A percentile compares a stretch with the other conserved stretches of the same genome.
Evolutionary conservation across 2,329 filamentous ascomycete species (phyloP).

Genomic region (Aspergillus novofumigatus): DNA sequence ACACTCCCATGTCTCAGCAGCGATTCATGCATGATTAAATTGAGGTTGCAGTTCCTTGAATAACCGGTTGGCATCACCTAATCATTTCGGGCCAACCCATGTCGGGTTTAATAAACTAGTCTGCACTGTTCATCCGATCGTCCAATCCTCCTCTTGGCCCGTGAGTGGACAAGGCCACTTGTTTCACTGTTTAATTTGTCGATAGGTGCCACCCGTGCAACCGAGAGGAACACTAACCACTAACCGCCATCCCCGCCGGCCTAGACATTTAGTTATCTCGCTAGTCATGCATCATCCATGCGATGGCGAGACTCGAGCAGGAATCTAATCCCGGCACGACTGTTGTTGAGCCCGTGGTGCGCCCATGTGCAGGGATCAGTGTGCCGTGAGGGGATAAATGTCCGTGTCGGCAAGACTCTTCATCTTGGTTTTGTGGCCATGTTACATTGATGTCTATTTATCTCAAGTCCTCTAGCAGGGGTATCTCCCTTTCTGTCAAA

Average conservation of each 20-base stretch:
- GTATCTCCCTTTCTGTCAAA: background rate
- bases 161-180: background rate
- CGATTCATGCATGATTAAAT: background rate
- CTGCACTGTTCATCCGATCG: background rate
- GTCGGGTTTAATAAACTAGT: background rate
- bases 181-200: background rate
- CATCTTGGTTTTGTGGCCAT: background rate
- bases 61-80: background rate
- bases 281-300: background rate
- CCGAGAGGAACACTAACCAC: too few relatives aligned
- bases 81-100: background rate
- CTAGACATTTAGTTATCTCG: background rate
- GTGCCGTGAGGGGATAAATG: background rate
- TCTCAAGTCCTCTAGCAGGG: background rate
- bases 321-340: background rate
- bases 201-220: background rate
- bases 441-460: background rate
- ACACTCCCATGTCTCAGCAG: background rate
- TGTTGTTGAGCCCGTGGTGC: background rate
- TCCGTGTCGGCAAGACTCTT: background rate
- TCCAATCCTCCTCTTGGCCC: background rate
- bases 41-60: background rate
- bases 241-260: background rate
- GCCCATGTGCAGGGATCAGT: background rate
- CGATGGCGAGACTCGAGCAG: background rate